These are phyloP conservation scores for Lomentospora prolificans DNA, from an alignment of 2,329 filamentous ascomycete species.

Conservation along the genomic window DNA sequence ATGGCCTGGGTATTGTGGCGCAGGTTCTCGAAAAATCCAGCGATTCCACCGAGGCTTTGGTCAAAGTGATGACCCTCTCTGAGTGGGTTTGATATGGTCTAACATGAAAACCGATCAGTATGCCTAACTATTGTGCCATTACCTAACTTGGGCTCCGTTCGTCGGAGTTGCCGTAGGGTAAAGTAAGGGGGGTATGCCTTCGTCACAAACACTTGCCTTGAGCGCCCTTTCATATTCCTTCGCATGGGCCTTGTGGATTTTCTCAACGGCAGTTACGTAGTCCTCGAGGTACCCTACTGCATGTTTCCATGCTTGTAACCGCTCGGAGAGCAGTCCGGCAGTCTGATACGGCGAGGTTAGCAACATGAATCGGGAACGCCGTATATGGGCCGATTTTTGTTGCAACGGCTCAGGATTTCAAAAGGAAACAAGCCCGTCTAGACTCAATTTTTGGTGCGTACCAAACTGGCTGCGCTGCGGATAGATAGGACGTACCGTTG, in stretches of 20 bases:
- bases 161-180: background rate
- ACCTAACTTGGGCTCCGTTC: background rate
- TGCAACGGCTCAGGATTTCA: background rate
- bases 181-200: background rate
- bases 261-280: slow-evolving; percentile 77
- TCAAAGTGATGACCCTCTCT: slow-evolving; percentile 91
- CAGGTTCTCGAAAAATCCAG: slow-evolving; percentile 89
- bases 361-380: background rate
- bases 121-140: background rate
- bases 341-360: slow-evolving; percentile 36
- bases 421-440: background rate
- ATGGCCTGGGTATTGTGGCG: slow-evolving; percentile 85
- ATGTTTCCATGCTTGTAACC: slow-evolving; percentile 93
- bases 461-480: background rate
- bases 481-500: slow-evolving; percentile 34
- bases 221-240: slow-evolving; percentile 94
- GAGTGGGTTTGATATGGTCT: slow-evolving; percentile 78
- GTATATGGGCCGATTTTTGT: background rate
- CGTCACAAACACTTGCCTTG: slow-evolving; percentile 43
- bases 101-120: slow-evolving; percentile 7
- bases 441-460: no score
- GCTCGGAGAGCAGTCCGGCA: slow-evolving; percentile 72
- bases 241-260: slow-evolving; percentile 70
- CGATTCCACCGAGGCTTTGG: slow-evolving; percentile 74
- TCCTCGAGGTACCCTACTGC: slow-evolving; percentile 85